Percentiles rank a stretch among this genome's conserved stretches.
phyloP scores from a whole-genome alignment of 768 basidiomycete species.

The Calocera cornea region DNA sequence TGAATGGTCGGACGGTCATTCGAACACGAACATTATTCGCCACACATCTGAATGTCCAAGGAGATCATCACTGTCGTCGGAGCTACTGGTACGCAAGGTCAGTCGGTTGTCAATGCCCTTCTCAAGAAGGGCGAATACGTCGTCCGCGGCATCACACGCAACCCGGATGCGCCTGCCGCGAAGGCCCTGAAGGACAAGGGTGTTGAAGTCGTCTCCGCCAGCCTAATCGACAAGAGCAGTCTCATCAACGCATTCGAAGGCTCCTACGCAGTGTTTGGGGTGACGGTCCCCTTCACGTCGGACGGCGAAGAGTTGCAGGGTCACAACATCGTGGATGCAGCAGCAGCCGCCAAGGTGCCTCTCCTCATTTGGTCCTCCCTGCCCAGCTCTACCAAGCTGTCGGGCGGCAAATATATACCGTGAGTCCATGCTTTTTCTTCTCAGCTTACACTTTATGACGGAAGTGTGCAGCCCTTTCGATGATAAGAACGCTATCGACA shows the following conservation, averaged over 20 bases:
- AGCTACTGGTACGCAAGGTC: too few species aligned
- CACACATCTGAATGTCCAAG: too few species aligned
- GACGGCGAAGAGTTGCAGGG: slow-evolving; percentile 13
- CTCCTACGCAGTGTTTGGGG: slow-evolving; percentile 16
- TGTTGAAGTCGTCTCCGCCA: slow-evolving; percentile 16
- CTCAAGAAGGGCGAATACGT: not conserved
- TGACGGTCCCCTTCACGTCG: slow-evolving; percentile 9
- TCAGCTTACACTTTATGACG: too few species aligned
- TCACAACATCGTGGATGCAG: slow-evolving; percentile 19
- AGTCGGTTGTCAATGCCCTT: not conserved
- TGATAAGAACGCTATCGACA: not conserved
- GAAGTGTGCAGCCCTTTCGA: too few species aligned
- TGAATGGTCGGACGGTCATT: too few species aligned
- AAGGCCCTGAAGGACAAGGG: slow-evolving; percentile 14
- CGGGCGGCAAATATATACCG: not conserved
- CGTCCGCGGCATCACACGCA: slow-evolving; percentile 18
- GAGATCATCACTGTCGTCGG: too few species aligned
- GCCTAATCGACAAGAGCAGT: slow-evolving; percentile 6
- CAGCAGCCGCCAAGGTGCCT: slow-evolving; percentile 17
- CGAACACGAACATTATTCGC: too few species aligned
- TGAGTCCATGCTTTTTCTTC: too few species aligned
- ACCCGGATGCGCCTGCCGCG: slow-evolving; percentile 12
- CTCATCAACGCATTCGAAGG: slow-evolving; percentile 16
- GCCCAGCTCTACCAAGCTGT: not conserved
- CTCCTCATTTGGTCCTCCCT: slow-evolving; percentile 17